These are phyloP conservation scores for Blastobotrys terrestris DNA, from an alignment of 805 yeast species.

Conservation along the genomic window DNA sequence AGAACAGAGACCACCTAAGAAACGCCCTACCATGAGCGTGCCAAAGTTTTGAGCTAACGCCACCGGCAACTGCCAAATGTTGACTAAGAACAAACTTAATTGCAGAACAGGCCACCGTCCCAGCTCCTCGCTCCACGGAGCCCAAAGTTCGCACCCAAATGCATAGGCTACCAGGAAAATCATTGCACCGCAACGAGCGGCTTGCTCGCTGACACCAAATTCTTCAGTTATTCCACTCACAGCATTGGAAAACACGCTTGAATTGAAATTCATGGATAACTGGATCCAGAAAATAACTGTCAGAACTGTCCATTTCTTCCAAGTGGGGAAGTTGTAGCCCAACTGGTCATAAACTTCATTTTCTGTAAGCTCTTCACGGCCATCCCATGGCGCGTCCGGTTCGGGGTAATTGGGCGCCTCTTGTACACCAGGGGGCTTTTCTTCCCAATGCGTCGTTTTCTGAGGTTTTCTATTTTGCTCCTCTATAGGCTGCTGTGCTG, in stretches of 20 bases:
- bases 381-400: background rate
- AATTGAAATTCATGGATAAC: constrained; percentile 38
- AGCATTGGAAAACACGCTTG: constrained; percentile 35
- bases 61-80: constrained; percentile 40
- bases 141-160: constrained; percentile 47
- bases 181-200: constrained; percentile 45
- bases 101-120: constrained; percentile 46
- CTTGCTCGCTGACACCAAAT: constrained; percentile 37
- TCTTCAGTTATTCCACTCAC: constrained; percentile 39
- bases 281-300: constrained; percentile 36
- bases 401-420: background rate
- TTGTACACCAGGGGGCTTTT: background rate
- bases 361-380: constrained; percentile 17
- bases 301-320: constrained; percentile 35
- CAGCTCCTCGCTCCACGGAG: constrained; percentile 47
- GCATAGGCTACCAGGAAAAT: constrained; percentile 52
- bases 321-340: constrained; percentile 31
- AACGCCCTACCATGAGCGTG: constrained; percentile 38
- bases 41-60: constrained; percentile 37
- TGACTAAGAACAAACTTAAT: constrained; percentile 38
- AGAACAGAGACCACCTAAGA: constrained; percentile 45
- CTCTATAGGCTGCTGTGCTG: background rate
- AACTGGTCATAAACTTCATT: constrained; percentile 34
- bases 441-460: background rate
- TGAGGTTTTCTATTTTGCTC: background rate